phyloP scores from a whole-genome alignment of 352 stramenopile genomes.

The Thalassiosira mediterranea region DNA sequence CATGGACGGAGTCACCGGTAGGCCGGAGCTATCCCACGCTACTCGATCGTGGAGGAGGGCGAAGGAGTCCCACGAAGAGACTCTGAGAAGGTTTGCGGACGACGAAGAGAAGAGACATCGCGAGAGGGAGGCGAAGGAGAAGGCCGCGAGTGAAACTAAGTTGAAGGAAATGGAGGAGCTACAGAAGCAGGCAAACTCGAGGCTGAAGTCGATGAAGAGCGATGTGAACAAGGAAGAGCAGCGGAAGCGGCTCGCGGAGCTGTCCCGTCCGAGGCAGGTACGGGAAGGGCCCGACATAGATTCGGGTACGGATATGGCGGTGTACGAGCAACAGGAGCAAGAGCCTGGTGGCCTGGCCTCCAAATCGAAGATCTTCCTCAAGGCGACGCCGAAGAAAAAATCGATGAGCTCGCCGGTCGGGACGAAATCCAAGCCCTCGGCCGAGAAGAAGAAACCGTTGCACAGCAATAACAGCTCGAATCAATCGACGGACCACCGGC shows the following conservation, averaged over 20 bases:
- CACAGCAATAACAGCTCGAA: too few relatives aligned
- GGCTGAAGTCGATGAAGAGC: slow-evolving; percentile 23
- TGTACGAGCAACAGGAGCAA: neutral
- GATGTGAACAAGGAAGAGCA: slow-evolving; percentile 44
- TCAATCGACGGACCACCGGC: too few relatives aligned
- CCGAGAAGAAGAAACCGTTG: slow-evolving; percentile 82
- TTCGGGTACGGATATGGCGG: neutral
- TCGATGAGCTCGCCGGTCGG: slow-evolving; percentile 81
- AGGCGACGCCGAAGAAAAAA: slow-evolving; percentile 6
- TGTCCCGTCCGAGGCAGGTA: slow-evolving; percentile 33
- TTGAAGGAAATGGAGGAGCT: slow-evolving; percentile 27
- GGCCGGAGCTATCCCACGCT: slow-evolving; percentile 23
- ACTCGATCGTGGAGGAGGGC: slow-evolving; percentile 47
- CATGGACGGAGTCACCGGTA: slow-evolving; percentile 43
- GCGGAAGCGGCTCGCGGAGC: slow-evolving; percentile 31
- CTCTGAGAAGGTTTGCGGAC: slow-evolving; percentile 26
- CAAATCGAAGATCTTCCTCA: slow-evolving; percentile 15
- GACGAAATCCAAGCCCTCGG: slow-evolving; percentile 85
- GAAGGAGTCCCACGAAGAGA: slow-evolving; percentile 49
- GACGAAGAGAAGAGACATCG: slow-evolving; percentile 27
- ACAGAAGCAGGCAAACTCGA: slow-evolving; percentile 22
- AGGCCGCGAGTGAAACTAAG: slow-evolving; percentile 28
- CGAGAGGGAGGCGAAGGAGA: slow-evolving; percentile 33
- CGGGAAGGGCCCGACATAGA: slow-evolving; percentile 1
- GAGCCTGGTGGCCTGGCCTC: neutral